Conservation (phyloP, 148 eudicot genomes). For the Chenopodium formosanum region DNA sequence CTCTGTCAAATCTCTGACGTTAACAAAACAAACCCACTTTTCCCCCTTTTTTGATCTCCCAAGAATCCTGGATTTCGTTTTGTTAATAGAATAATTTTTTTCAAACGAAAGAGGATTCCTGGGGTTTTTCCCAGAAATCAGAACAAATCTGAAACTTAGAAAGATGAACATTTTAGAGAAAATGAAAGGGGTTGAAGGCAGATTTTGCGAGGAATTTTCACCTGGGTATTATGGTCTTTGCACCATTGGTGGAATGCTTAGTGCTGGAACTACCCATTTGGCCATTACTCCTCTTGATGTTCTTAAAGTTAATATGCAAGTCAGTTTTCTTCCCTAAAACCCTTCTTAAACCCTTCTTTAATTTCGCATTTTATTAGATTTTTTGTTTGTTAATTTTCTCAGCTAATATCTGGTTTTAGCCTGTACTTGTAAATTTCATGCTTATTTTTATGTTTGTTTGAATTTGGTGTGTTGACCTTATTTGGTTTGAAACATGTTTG, state of each 20-base stretch:
- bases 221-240: slow-evolving; percentile 78
- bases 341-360: slow-evolving; percentile 18
- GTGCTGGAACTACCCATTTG: slow-evolving; percentile 89
- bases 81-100: not conserved
- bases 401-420: not conserved
- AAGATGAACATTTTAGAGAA: slow-evolving; percentile 34
- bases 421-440: not conserved
- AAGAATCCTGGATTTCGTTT: slow-evolving; percentile 19
- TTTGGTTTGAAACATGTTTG: not conserved
- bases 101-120: not conserved
- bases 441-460: slow-evolving; percentile 1
- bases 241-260: slow-evolving; percentile 76
- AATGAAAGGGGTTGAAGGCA: slow-evolving; percentile 38
- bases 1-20: slow-evolving; percentile 3
- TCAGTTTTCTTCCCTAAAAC: slow-evolving; percentile 30
- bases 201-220: slow-evolving; percentile 58
- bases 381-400: not conserved
- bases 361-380: not conserved
- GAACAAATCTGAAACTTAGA: not conserved
- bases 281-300: slow-evolving; percentile 95
- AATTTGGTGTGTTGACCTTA: slow-evolving; percentile 9
- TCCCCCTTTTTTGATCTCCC: slow-evolving; percentile 15
- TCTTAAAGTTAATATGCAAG: slow-evolving; percentile 96
- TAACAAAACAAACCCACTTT: slow-evolving; percentile 14
- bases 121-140: not conserved